A percentile compares a stretch with the other conserved stretches of the same genome.
Evolutionary conservation across 1,139 yeast species (phyloP).

Genomic region (Lodderomyces pseudojiufengensis): DNA sequence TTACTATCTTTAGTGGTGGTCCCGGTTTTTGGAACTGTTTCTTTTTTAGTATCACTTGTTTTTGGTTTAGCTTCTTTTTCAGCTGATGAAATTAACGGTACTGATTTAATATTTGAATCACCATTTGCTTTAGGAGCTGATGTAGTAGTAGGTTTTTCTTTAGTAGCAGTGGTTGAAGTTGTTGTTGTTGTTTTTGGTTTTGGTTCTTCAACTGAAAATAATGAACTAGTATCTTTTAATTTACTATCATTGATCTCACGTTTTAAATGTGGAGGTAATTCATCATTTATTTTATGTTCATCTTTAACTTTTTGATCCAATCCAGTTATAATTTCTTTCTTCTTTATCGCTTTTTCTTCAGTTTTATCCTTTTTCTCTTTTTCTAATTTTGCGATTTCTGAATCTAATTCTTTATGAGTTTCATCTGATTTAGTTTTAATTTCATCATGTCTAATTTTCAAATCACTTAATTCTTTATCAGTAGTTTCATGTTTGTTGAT

Average conservation of each 20-base stretch:
- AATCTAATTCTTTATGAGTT: conserved; percentile 30
- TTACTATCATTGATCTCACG: conserved; percentile 39
- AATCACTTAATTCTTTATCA: conserved; percentile 28
- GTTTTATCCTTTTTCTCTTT: conserved; percentile 28
- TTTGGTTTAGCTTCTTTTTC: conserved; percentile 8
- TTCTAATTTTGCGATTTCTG: conserved; percentile 28
- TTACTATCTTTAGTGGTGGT: neutral
- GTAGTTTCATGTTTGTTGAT: conserved; percentile 31
- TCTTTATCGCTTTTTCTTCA: conserved; percentile 28
- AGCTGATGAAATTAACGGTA: conserved; percentile 14
- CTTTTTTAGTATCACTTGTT: neutral
- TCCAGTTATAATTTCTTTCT: conserved; percentile 30
- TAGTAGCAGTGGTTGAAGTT: conserved; percentile 4
- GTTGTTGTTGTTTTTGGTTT: conserved; percentile 13
- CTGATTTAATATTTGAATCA: conserved; percentile 13
- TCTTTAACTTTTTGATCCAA: conserved; percentile 37
- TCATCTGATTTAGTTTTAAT: conserved; percentile 25
- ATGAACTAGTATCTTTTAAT: conserved; percentile 39
- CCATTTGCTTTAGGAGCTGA: conserved; percentile 1
- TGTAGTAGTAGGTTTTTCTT: neutral
- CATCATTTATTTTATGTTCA: conserved; percentile 44
- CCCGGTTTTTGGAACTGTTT: neutral
- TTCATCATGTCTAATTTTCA: conserved; percentile 23
- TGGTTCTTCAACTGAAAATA: conserved; percentile 32
- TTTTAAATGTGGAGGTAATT: conserved; percentile 52